Evolutionary conservation across 371 early-diverging fungal genomes (phyloP).

Genomic region (Batkoa obscura): DNA sequence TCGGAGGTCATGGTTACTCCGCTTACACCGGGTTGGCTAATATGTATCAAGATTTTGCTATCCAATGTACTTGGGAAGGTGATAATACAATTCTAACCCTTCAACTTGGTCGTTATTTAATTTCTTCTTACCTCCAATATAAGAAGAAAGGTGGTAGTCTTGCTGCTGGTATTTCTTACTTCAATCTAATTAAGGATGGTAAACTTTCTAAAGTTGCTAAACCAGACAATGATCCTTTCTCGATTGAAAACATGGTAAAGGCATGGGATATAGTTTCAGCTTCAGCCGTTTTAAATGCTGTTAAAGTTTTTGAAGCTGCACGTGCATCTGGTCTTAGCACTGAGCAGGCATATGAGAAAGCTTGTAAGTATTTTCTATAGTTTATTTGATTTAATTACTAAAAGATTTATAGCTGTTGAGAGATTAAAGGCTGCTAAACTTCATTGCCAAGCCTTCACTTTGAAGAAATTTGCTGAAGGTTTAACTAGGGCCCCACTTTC

Average conservation of each 20-base stretch:
- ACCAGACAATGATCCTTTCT: constrained; percentile 20
- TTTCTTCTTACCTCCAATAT: constrained; percentile 5
- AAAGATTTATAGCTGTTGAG: constrained; percentile 9
- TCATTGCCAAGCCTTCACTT: constrained; percentile 7
- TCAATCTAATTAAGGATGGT: background rate
- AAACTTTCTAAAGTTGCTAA: constrained; percentile 22
- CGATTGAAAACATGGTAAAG: constrained; percentile 28
- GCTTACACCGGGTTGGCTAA: constrained; percentile 55
- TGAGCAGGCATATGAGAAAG: constrained; percentile 9
- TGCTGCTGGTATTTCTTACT: background rate
- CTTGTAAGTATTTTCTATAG: constrained; percentile 13
- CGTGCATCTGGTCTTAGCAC: constrained; percentile 16
- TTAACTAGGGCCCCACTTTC: constrained; percentile 4
- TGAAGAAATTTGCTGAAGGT: background rate
- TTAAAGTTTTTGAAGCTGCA: constrained; percentile 29
- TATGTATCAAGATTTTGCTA: constrained; percentile 42
- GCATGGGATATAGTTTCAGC: constrained; percentile 33
- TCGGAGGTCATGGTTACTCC: constrained; percentile 83
- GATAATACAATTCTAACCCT: constrained; percentile 66
- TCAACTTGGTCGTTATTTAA: constrained; percentile 51
- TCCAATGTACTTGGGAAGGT: constrained; percentile 69
- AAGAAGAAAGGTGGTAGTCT: background rate
- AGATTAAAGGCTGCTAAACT: background rate
- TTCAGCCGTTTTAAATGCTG: constrained; percentile 36
- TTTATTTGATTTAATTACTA: no score